Evolutionary conservation across 2,329 filamentous ascomycete species (phyloP), one percentile per base, ranked within the genome.

Genomic region (Aaosphaeria pasadenensis): DNA sequence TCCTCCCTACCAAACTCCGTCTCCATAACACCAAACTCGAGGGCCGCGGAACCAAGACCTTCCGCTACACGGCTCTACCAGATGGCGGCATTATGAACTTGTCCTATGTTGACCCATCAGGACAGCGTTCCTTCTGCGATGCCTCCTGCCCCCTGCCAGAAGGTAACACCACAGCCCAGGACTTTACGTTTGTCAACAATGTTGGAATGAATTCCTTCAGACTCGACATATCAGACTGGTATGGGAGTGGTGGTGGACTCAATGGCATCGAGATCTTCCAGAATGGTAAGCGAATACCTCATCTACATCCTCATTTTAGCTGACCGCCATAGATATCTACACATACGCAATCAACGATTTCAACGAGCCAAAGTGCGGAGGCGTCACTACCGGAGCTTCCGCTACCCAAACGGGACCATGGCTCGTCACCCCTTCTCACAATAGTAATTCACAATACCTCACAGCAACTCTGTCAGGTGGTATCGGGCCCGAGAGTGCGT

Each of bases 1-100:
- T 96, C 67, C 78, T 85, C 56, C 95, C 94, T 1, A 92, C 90
- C 7, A 95, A 90, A 69, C 72, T 99, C 51, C 84, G 90, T 46
- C 75, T 99, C 28, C 90, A 88, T 77, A 99, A 99, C 72, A 94
- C 92, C 3, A 84, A 88, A 58, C 79, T 84, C 45, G 84, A 94
- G 59, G 90, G 88, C 44, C 85, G 91, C 55, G 91, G 94, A 38
- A 96, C 91, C 30, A 88, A 89, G 73, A 88, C 87, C 0, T 99
- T 89, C 74, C 84, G 91, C 2, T 95, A 90, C 65, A 89, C 89
- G 24, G 89, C 91, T 13, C 75, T 92, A 49, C 91, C 92, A 5
- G 83, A 92, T 62, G 86, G 88, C 53, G 94, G 94, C 45, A 96
- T 99, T 67, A 89, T 99, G 85, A 96, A 97, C 71, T 80, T 99